These are phyloP conservation scores for Cercospora citrullina DNA, from an alignment of 2,329 filamentous ascomycete genomes.

Conservation along the genomic window DNA sequence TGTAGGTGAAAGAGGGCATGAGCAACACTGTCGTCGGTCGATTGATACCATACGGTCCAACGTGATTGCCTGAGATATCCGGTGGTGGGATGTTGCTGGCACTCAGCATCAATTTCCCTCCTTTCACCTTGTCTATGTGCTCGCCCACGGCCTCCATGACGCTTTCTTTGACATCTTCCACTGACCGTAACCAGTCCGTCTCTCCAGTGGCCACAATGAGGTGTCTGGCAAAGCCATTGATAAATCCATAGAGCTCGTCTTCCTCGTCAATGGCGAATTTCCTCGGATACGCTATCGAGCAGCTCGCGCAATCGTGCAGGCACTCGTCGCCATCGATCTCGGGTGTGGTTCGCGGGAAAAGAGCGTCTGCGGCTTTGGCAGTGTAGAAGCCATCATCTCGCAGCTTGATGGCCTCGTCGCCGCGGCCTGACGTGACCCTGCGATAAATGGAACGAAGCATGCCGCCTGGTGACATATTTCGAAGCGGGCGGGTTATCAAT, in stretches of 20 bases:
- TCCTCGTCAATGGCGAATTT: slow-evolving; percentile 70
- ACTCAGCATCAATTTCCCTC: slow-evolving; percentile 77
- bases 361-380: slow-evolving; percentile 48
- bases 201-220: slow-evolving; percentile 92
- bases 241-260: slow-evolving; percentile 78
- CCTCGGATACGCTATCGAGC: slow-evolving; percentile 76
- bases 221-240: slow-evolving; percentile 88
- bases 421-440: slow-evolving; percentile 12
- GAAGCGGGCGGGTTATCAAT: neutral
- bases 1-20: slow-evolving; percentile 77
- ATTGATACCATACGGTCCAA: slow-evolving; percentile 51
- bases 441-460: slow-evolving; percentile 24
- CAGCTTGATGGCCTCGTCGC: slow-evolving; percentile 28
- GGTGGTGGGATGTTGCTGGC: slow-evolving; percentile 89
- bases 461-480: slow-evolving; percentile 8
- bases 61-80: slow-evolving; percentile 59
- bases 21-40: slow-evolving; percentile 78
- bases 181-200: slow-evolving; percentile 88
- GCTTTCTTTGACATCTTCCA: slow-evolving; percentile 75
- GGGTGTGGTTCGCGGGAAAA: slow-evolving; percentile 77
- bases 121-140: slow-evolving; percentile 31
- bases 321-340: slow-evolving; percentile 84
- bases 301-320: slow-evolving; percentile 79
- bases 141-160: slow-evolving; percentile 57
- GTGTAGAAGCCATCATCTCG: slow-evolving; percentile 48